phyloP scores from a whole-genome alignment of 352 stramenopile genomes.

The Pythium sp. region DNA sequence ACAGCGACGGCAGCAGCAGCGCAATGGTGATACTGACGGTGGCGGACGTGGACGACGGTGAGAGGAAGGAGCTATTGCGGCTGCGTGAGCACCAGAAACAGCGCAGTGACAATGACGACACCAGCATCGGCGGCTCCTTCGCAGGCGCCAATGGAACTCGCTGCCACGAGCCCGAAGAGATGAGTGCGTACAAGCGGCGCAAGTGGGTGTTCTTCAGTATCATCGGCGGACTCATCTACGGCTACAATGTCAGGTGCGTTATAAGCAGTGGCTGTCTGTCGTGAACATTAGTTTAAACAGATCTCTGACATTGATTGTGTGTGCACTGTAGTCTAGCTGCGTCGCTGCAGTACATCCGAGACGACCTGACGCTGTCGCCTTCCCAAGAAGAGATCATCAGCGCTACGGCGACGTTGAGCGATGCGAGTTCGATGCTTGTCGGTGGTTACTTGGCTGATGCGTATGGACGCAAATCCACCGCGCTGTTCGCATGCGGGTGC shows the following conservation, averaged over 20 bases:
- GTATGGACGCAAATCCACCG: slow-evolving; percentile 68
- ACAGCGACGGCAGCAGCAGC: not conserved
- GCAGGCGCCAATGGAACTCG: slow-evolving; percentile 11
- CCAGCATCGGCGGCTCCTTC: slow-evolving; percentile 3
- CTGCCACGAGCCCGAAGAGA: slow-evolving; percentile 18
- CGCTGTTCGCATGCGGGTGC: slow-evolving; percentile 69
- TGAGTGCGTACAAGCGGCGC: slow-evolving; percentile 29
- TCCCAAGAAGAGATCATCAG: slow-evolving; percentile 73
- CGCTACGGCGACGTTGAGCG: slow-evolving; percentile 75
- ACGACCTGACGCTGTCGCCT: slow-evolving; percentile 63
- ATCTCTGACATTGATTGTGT: not conserved
- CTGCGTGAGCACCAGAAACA: slow-evolving; percentile 34
- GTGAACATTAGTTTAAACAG: not conserved
- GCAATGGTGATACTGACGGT: slow-evolving; percentile 4
- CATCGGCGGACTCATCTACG: slow-evolving; percentile 83
- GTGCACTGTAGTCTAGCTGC: slow-evolving; percentile 41
- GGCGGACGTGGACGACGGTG: slow-evolving; percentile 23
- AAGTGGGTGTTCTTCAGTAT: slow-evolving; percentile 81
- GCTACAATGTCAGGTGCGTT: slow-evolving; percentile 75
- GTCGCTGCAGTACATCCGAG: slow-evolving; percentile 78
- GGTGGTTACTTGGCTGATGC: slow-evolving; percentile 65
- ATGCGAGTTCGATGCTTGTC: slow-evolving; percentile 78
- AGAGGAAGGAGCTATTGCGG: slow-evolving; percentile 64
- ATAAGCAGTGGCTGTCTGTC: not conserved
- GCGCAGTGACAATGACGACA: slow-evolving; percentile 5